phyloP scores from a whole-genome alignment of 805 yeast species.

The Candida broadrunensis region DNA sequence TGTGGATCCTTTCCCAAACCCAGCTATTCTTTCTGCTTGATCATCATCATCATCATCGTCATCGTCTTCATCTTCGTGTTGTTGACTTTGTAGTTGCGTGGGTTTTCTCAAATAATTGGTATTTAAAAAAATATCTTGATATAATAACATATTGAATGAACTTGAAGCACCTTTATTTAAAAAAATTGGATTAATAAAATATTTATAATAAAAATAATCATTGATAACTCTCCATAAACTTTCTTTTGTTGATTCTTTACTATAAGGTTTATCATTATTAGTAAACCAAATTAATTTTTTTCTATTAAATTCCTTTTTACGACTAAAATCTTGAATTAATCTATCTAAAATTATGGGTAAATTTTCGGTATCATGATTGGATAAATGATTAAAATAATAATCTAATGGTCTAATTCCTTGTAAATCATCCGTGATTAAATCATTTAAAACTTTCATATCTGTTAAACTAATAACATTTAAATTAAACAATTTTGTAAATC shows the following conservation, averaged over 20 bases:
- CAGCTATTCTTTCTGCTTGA: not conserved
- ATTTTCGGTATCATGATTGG: conserved; percentile 16
- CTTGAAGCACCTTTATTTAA: conserved; percentile 25
- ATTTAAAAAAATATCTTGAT: conserved; percentile 55
- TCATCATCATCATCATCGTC: conserved; percentile 14
- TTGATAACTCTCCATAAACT: conserved; percentile 54
- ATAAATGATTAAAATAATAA: conserved; percentile 4
- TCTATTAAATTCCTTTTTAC: conserved; percentile 46
- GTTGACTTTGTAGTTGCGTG: conserved; percentile 7
- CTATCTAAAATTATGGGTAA: conserved; percentile 44
- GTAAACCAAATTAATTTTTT: conserved; percentile 71
- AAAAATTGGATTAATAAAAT: conserved; percentile 64
- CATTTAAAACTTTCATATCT: conserved; percentile 56
- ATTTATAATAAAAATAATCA: conserved; percentile 55
- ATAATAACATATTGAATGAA: conserved; percentile 38
- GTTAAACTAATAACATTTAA: conserved; percentile 53
- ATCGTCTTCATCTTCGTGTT: conserved; percentile 4
- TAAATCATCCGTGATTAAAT: conserved; percentile 44
- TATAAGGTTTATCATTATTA: conserved; percentile 67
- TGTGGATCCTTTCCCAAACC: conserved; percentile 9
- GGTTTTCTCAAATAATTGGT: conserved; percentile 37
- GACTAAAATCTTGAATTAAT: conserved; percentile 53
- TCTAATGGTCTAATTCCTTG: conserved; percentile 2
- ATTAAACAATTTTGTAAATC: conserved; percentile 49
- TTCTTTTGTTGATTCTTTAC: conserved; percentile 35